Evolutionary conservation across 345 rosid species (phyloP).

Genomic region (Microthlaspi erraticum): DNA sequence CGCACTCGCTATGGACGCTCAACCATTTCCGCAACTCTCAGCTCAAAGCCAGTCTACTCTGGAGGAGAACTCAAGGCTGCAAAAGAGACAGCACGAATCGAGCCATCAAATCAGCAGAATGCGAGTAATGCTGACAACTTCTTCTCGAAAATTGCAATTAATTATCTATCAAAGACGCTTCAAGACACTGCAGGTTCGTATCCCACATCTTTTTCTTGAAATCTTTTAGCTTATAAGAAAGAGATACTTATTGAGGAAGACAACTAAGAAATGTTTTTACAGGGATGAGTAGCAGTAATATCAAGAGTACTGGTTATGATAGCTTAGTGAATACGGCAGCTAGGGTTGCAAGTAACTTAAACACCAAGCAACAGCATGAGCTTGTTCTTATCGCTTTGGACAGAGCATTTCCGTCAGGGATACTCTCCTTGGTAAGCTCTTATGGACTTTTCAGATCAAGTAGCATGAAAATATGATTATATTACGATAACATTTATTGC

Average conservation of each 20-base stretch:
- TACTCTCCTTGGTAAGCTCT: constrained; percentile 56
- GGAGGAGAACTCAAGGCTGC: constrained; percentile 17
- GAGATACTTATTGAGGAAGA: not conserved
- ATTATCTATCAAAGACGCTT: constrained; percentile 58
- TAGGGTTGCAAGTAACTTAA: constrained; percentile 54
- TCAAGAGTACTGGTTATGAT: constrained; percentile 57
- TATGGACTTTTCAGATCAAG: not conserved
- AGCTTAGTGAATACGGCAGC: constrained; percentile 70
- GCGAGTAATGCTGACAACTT: constrained; percentile 56
- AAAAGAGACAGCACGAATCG: constrained; percentile 29
- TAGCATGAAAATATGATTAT: not conserved
- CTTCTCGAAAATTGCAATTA: constrained; percentile 60
- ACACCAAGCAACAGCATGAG: constrained; percentile 54
- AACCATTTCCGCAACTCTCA: constrained; percentile 44
- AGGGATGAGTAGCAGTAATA: constrained; percentile 48
- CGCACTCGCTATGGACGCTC: constrained; percentile 24
- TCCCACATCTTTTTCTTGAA: not conserved
- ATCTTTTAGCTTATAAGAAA: not conserved
- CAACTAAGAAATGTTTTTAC: not conserved
- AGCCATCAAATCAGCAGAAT: constrained; percentile 30
- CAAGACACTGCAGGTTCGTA: constrained; percentile 63
- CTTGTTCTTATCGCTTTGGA: constrained; percentile 67
- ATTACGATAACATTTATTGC: constrained; percentile 3
- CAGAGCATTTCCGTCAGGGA: constrained; percentile 56
- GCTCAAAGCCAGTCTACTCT: constrained; percentile 38